Evolutionary conservation across 2,329 filamentous ascomycete genomes (phyloP).

Genomic region (Alternaria rosae): DNA sequence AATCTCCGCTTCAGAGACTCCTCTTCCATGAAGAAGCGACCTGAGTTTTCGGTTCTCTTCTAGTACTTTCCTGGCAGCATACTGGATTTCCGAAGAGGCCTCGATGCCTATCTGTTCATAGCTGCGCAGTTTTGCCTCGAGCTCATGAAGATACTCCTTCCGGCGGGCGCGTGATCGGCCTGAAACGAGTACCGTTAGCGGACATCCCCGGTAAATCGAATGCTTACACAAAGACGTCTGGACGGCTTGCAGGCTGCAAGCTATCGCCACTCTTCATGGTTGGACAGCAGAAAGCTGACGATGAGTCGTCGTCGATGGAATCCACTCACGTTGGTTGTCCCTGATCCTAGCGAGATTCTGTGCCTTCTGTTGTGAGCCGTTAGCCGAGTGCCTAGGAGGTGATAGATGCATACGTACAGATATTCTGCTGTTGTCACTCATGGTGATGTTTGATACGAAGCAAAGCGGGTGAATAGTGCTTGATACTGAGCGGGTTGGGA

Average conservation of each 20-base stretch:
- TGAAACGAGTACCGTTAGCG: constrained; percentile 21
- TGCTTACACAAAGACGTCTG: not conserved
- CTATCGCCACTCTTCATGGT: not conserved
- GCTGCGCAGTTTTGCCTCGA: constrained; percentile 69
- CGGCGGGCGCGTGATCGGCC: constrained; percentile 75
- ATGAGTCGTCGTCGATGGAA: not conserved
- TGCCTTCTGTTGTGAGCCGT: constrained; percentile 36
- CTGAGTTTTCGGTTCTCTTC: constrained; percentile 74
- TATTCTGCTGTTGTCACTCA: constrained; percentile 38
- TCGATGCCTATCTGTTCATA: constrained; percentile 72
- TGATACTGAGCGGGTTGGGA: constrained; percentile 20
- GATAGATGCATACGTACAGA: constrained; percentile 23
- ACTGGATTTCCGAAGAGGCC: constrained; percentile 75
- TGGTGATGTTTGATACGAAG: constrained; percentile 24
- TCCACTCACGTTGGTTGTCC: constrained; percentile 69
- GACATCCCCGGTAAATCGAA: not conserved
- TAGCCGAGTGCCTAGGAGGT: not conserved
- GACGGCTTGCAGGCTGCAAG: not conserved
- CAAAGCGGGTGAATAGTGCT: constrained; percentile 11
- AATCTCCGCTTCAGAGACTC: constrained; percentile 65
- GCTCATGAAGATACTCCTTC: constrained; percentile 75
- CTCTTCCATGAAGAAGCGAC: constrained; percentile 64
- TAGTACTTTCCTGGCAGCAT: constrained; percentile 71
- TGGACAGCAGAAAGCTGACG: not conserved
- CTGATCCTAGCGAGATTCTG: constrained; percentile 68